Evolutionary conservation across 176 grass and related monocot genomes (phyloP).

Genomic region (Themeda triandra): DNA sequence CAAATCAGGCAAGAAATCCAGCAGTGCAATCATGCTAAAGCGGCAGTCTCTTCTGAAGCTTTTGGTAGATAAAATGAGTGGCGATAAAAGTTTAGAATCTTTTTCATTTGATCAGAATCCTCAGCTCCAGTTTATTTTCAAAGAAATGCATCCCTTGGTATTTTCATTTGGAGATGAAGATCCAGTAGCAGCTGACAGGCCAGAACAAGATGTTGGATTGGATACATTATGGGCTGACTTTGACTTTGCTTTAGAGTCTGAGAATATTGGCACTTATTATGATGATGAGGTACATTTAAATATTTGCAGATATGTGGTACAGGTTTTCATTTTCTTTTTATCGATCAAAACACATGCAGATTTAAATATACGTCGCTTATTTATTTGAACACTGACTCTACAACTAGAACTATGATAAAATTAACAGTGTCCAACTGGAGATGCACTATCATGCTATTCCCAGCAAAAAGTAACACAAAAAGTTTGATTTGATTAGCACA

Average conservation of each 20-base stretch:
- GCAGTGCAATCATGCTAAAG: slow-evolving; percentile 33
- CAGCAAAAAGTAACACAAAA: background rate
- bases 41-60: slow-evolving; percentile 53
- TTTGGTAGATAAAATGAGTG: slow-evolving; percentile 56
- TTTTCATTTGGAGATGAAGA: slow-evolving; percentile 72
- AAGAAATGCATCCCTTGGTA: slow-evolving; percentile 58
- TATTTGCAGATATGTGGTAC: slow-evolving; percentile 10
- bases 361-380: background rate
- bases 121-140: slow-evolving; percentile 43
- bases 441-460: background rate
- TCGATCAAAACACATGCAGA: slow-evolving; percentile 1
- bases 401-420: background rate
- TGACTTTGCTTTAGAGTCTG: slow-evolving; percentile 69
- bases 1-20: slow-evolving; percentile 42
- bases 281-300: slow-evolving; percentile 60
- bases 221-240: slow-evolving; percentile 78
- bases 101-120: slow-evolving; percentile 43
- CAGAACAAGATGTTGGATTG: slow-evolving; percentile 40
- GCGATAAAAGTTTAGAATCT: slow-evolving; percentile 30
- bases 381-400: background rate
- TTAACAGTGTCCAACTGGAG: background rate
- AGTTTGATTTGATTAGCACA: background rate
- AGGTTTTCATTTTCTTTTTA: slow-evolving; percentile 8
- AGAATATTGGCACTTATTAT: slow-evolving; percentile 81
- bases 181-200: slow-evolving; percentile 32